Percentiles rank a stretch among this genome's conserved stretches.
Conservation (phyloP, 2,329 filamentous ascomycete genomes). For the Podosphaera xanthii region DNA sequence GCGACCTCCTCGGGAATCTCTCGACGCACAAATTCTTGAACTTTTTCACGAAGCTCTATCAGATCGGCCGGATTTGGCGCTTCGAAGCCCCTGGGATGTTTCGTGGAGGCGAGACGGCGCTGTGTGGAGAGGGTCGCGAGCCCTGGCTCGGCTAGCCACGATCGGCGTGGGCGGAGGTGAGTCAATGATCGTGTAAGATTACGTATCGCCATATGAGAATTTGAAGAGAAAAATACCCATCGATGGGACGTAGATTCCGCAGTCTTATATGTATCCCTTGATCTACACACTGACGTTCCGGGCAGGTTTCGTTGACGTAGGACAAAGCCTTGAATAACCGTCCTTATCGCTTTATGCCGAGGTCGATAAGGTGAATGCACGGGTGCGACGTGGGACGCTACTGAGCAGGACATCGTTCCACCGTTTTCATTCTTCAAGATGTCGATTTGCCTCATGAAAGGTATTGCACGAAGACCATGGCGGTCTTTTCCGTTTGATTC, state of each 20-base stretch:
- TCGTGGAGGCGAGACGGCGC: slow-evolving; percentile 34
- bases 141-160: slow-evolving; percentile 5
- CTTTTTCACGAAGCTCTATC: slow-evolving; percentile 27
- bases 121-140: slow-evolving; percentile 13
- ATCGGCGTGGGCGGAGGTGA: slow-evolving; percentile 8
- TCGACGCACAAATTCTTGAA: slow-evolving; percentile 59
- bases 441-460: neutral
- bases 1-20: slow-evolving; percentile 74
- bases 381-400: no score
- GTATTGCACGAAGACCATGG: neutral
- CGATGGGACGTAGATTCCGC: no score
- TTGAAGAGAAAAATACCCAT: neutral
- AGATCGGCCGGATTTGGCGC: slow-evolving; percentile 28
- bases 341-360: neutral
- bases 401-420: no score
- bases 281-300: neutral
- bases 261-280: neutral
- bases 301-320: neutral
- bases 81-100: slow-evolving; percentile 40
- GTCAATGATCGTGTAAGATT: slow-evolving; percentile 9
- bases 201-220: slow-evolving; percentile 10
- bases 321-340: neutral
- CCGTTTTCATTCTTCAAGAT: neutral
- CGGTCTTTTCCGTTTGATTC: neutral
- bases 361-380: neutral